Base-by-base conservation (phyloP, 1,284 basidiomycete species). In the Rhodotorula sp. region DNA sequence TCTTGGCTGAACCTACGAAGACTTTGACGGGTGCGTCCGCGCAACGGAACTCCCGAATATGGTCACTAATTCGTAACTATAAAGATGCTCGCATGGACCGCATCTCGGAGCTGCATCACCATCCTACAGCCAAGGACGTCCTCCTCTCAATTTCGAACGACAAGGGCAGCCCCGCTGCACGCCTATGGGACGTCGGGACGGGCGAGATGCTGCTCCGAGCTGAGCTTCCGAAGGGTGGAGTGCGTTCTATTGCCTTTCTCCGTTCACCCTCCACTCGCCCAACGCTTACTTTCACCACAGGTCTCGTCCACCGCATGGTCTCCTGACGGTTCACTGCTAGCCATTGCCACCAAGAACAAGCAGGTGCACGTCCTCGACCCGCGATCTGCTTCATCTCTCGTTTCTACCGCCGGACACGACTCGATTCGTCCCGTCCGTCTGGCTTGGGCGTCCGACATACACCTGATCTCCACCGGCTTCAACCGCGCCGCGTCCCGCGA, bases 381-480 rank as follows among this genome's bases (percentile, higher is more conserved):
- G 11, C 79, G 81, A 10, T 27, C 52, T 9, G 11, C 29, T 1
- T 64, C 77, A 0, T 34, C 66, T 0, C 29, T 71, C 15, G 52
- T 71, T 17, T 66, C 72, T 1, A 79, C 80, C 22, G 73, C 78
- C 56, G 76, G 80, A 13, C 80, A 83, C 73, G 80, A 81, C 57
- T 80, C 79, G 56, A 76, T 81, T 10, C 77, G 83, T 11, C 78
- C 80, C 0, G 81, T 81, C 68, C 80, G 82, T 67, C 74, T 83
- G 29, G 74, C 78, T 17, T 84, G 83, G 82, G 74, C 82, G 5
- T 79, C 81, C 64, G 71, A 76, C 1, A 59, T 57, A 0, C 79
- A 82, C 64, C 55, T 84, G 27, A 64, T 83, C 32, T 78, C 78
- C 8, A 78, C 81, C 36, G 83, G 83, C 24, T 83, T 84, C 72